Evolutionary conservation across 352 stramenopile species (phyloP).

Genomic region (Albugo candida): DNA sequence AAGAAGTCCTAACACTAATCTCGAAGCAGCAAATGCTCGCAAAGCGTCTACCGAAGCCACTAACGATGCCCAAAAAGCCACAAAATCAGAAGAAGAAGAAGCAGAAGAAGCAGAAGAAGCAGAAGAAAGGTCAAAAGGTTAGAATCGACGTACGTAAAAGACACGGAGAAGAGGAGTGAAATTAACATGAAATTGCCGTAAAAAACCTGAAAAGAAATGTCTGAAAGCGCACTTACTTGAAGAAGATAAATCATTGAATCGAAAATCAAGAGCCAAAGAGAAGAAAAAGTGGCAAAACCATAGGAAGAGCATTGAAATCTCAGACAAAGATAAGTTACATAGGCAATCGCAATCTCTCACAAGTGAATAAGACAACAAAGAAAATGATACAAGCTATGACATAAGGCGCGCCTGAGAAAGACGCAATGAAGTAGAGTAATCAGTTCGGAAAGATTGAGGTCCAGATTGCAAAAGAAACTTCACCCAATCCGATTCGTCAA

Average conservation of each 20-base stretch:
- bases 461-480: conserved; percentile 23
- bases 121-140: conserved; percentile 36
- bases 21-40: conserved; percentile 49
- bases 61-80: conserved; percentile 33
- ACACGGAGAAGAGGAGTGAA: conserved; percentile 35
- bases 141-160: conserved; percentile 20
- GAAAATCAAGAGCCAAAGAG: conserved; percentile 25
- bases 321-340: conserved; percentile 46
- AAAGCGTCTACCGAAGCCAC: conserved; percentile 29
- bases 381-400: conserved; percentile 19
- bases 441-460: conserved; percentile 31
- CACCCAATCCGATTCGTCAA: conserved; percentile 36
- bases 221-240: conserved; percentile 25
- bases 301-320: conserved; percentile 52
- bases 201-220: conserved; percentile 31
- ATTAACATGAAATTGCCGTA: conserved; percentile 32
- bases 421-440: conserved; percentile 16
- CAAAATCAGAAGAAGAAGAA: conserved; percentile 20
- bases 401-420: conserved; percentile 14
- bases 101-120: conserved; percentile 18
- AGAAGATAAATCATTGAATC: conserved; percentile 39
- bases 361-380: conserved; percentile 8
- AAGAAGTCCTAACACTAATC: conserved; percentile 28
- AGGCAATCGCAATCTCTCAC: conserved; percentile 12
- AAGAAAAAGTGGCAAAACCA: conserved; percentile 42